phyloP scores from a whole-genome alignment of 257 asterid species.

The Haberlea rhodopensis region DNA sequence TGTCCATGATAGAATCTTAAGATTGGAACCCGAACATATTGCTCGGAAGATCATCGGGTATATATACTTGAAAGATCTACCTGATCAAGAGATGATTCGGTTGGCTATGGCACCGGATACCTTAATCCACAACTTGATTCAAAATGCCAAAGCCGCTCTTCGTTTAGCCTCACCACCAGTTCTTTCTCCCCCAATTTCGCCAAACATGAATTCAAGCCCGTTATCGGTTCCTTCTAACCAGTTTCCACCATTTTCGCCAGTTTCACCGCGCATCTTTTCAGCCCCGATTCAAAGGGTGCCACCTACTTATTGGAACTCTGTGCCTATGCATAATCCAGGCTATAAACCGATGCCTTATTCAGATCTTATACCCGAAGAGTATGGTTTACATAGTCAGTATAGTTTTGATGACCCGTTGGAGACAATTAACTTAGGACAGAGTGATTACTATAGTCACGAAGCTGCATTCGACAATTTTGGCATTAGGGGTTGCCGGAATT shows the following conservation, averaged over 20 bases:
- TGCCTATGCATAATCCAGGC: slow-evolving; percentile 27
- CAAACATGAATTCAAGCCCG: slow-evolving; percentile 38
- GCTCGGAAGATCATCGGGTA: slow-evolving; percentile 64
- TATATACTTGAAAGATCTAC: slow-evolving; percentile 45
- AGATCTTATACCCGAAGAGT: slow-evolving; percentile 31
- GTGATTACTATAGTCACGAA: slow-evolving; percentile 41
- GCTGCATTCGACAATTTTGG: slow-evolving; percentile 37
- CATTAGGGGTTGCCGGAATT: slow-evolving; percentile 39
- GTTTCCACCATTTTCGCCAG: slow-evolving; percentile 32
- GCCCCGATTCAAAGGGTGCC: slow-evolving; percentile 19
- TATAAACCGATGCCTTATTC: slow-evolving; percentile 31
- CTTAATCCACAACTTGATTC: slow-evolving; percentile 50
- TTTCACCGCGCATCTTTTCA: slow-evolving; percentile 39
- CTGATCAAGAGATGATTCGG: slow-evolving; percentile 75
- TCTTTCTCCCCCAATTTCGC: slow-evolving; percentile 59
- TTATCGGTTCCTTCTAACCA: slow-evolving; percentile 40
- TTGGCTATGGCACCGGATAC: slow-evolving; percentile 76
- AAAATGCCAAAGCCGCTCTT: slow-evolving; percentile 41
- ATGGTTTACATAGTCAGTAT: slow-evolving; percentile 30
- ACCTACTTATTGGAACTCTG: slow-evolving; percentile 36
- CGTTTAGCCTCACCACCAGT: slow-evolving; percentile 33
- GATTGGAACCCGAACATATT: slow-evolving; percentile 56
- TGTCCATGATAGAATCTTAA: slow-evolving; percentile 49
- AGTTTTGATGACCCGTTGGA: slow-evolving; percentile 42
- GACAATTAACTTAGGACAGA: slow-evolving; percentile 26